phyloP scores from a whole-genome alignment of 2,329 filamentous ascomycete species.

The Setomelanomma holmii region DNA sequence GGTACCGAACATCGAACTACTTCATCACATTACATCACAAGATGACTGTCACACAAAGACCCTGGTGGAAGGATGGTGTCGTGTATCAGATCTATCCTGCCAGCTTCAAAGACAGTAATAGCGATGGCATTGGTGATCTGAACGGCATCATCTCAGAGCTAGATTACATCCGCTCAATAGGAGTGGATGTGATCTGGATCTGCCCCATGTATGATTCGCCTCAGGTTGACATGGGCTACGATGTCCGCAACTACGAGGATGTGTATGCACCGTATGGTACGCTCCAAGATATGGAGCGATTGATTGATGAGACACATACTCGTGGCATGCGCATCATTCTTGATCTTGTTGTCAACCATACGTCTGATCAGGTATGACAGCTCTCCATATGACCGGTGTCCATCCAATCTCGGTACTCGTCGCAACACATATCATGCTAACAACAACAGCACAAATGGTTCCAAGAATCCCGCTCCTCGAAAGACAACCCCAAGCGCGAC shows the following conservation, averaged over 20 bases:
- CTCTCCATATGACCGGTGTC: not conserved
- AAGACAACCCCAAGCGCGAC: conserved; percentile 58
- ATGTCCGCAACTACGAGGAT: conserved; percentile 49
- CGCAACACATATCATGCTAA: conserved; percentile 7
- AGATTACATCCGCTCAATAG: conserved; percentile 62
- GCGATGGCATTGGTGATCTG: conserved; percentile 64
- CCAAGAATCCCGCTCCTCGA: conserved; percentile 60
- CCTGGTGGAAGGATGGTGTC: conserved; percentile 68
- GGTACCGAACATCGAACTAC: not conserved
- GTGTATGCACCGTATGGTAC: conserved; percentile 51
- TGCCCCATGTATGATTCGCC: conserved; percentile 54
- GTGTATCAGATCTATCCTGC: conserved; percentile 70
- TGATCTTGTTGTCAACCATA: conserved; percentile 53
- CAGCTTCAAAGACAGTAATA: conserved; percentile 67
- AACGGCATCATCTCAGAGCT: conserved; percentile 64
- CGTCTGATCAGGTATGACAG: conserved; percentile 39
- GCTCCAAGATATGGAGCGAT: conserved; percentile 48
- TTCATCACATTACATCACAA: conserved; percentile 4
- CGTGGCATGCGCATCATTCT: conserved; percentile 49
- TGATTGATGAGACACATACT: conserved; percentile 46
- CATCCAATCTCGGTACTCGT: not conserved
- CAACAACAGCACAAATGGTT: conserved; percentile 62
- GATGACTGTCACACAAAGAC: conserved; percentile 42
- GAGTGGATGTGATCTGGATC: conserved; percentile 48
- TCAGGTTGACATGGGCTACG: conserved; percentile 55